A percentile compares a stretch with the other conserved stretches of the same genome.
Evolutionary conservation across 2,329 filamentous ascomycete genomes (phyloP).

Genomic region (Calycina herbarum): DNA sequence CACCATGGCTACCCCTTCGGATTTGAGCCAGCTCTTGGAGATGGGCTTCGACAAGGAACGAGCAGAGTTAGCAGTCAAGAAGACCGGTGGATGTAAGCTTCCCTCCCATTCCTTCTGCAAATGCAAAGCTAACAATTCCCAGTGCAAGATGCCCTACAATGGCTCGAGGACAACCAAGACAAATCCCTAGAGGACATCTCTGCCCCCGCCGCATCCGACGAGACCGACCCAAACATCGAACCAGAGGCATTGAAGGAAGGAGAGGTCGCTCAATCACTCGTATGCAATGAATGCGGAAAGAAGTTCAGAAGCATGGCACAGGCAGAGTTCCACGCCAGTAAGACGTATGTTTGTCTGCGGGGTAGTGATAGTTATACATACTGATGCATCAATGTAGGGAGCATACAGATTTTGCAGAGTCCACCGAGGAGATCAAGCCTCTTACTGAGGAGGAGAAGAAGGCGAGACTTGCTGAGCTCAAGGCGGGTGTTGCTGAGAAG

Average conservation of each 20-base stretch:
- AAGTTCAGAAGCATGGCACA: conserved; percentile 78
- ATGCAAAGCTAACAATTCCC: conserved; percentile 22
- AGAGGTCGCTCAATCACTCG: conserved; percentile 73
- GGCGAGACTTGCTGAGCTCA: conserved; percentile 72
- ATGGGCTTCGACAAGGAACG: conserved; percentile 84
- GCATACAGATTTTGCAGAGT: conserved; percentile 89
- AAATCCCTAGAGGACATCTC: conserved; percentile 82
- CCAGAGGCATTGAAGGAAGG: conserved; percentile 68
- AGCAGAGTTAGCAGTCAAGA: conserved; percentile 81
- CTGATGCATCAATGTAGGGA: conserved; percentile 50
- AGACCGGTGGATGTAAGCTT: conserved; percentile 71
- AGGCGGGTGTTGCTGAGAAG: conserved; percentile 71
- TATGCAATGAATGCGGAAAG: conserved; percentile 95
- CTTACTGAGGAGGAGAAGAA: conserved; percentile 91
- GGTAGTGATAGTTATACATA: conserved; percentile 8
- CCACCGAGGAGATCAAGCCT: conserved; percentile 86
- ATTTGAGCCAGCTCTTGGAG: conserved; percentile 62
- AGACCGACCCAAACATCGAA: conserved; percentile 55
- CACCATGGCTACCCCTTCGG: conserved; percentile 54
- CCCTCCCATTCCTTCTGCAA: not conserved
- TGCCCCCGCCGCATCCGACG: conserved; percentile 47
- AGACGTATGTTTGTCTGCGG: conserved; percentile 57
- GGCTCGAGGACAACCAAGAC: conserved; percentile 90
- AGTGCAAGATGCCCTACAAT: conserved; percentile 90
- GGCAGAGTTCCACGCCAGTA: conserved; percentile 87